phyloP scores from a whole-genome alignment of 192 early-diverging fungal genomes.

The Backusella liffmaniae region DNA sequence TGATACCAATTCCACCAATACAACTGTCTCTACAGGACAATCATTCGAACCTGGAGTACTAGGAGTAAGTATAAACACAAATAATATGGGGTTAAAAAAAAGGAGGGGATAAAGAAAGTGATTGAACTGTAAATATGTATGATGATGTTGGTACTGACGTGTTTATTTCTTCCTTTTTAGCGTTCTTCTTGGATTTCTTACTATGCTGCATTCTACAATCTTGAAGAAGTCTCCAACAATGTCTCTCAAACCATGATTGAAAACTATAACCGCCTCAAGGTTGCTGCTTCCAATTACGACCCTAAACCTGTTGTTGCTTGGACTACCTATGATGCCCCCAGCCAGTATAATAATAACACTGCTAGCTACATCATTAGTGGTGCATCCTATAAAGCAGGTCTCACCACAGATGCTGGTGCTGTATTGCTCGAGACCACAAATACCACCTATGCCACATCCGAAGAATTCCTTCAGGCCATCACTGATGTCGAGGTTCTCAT shows the following conservation, averaged over 20 bases:
- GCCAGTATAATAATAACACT: constrained; percentile 66
- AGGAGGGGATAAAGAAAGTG: not conserved
- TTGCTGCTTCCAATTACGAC: constrained; percentile 28
- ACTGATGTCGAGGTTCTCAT: constrained; percentile 63
- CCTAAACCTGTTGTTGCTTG: constrained; percentile 59
- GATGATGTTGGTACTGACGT: not conserved
- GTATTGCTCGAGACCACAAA: constrained; percentile 48
- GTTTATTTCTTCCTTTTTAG: constrained; percentile 20
- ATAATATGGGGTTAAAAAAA: not conserved
- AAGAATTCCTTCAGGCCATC: constrained; percentile 54
- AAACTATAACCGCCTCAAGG: constrained; percentile 60
- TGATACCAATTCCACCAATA: constrained; percentile 32
- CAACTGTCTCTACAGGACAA: constrained; percentile 47
- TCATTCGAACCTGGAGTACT: constrained; percentile 47
- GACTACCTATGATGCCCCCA: constrained; percentile 58
- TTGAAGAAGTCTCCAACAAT: constrained; percentile 49
- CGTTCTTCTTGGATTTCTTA: constrained; percentile 61
- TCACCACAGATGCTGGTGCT: constrained; percentile 60
- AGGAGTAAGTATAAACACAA: constrained; percentile 41
- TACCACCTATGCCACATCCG: constrained; percentile 35
- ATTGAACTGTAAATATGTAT: not conserved
- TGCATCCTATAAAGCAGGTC: constrained; percentile 58
- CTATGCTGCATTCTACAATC: constrained; percentile 63
- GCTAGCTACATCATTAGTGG: constrained; percentile 58
- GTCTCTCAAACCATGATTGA: constrained; percentile 43